Conservation (phyloP, 805 yeast genomes). For the Starmerella bombi region DNA sequence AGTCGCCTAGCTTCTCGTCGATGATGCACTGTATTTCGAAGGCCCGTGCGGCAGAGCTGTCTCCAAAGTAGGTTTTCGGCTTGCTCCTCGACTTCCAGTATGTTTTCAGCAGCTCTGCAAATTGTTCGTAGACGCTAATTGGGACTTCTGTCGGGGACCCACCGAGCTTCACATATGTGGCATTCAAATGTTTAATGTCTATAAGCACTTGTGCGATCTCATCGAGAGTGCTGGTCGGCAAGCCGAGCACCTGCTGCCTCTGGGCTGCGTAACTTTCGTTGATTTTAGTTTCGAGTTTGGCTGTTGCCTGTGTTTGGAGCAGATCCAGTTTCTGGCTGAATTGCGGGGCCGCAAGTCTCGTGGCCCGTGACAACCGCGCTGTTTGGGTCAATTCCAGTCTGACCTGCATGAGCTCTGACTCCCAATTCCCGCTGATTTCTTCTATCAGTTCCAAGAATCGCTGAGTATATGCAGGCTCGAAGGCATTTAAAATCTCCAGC, state of each 20-base stretch:
- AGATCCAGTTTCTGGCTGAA: not conserved
- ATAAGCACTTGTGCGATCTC: not conserved
- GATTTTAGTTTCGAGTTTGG: not conserved
- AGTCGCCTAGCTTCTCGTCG: conserved; percentile 5
- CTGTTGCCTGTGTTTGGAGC: not conserved
- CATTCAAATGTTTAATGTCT: not conserved
- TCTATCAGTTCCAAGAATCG: conserved; percentile 1
- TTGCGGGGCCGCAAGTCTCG: conserved; percentile 1
- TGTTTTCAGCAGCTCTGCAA: conserved; percentile 3
- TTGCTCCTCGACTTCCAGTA: not conserved
- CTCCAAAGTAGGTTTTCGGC: not conserved
- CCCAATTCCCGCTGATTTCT: not conserved
- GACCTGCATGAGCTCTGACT: not conserved
- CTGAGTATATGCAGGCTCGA: conserved; percentile 5
- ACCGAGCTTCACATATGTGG: not conserved
- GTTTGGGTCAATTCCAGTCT: not conserved
- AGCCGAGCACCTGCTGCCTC: not conserved
- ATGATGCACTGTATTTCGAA: conserved; percentile 8
- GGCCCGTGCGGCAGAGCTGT: not conserved
- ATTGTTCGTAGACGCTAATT: not conserved
- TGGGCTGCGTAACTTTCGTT: not conserved
- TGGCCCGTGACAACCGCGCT: not conserved
- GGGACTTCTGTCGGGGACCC: conserved; percentile 3
- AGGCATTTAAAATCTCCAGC: conserved; percentile 9
- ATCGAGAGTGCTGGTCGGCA: not conserved